Conservation (phyloP, 176 grass and related monocot species). For the Aegilops umbellulata region DNA sequence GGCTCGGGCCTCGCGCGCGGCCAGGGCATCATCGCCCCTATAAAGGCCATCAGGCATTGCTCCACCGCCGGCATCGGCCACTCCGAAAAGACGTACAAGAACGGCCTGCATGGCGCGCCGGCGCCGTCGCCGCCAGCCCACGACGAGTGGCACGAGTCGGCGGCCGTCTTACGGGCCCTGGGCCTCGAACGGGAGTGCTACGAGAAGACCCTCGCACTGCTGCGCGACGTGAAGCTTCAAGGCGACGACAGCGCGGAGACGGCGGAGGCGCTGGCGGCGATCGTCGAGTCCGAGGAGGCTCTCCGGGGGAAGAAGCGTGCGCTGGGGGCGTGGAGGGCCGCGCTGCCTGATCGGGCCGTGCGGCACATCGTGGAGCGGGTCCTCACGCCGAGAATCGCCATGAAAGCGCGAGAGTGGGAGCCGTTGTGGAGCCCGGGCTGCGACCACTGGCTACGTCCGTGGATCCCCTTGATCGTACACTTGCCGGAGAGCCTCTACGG, state of each 20-base stretch:
- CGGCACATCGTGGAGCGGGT: constrained; percentile 47
- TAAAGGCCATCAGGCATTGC: background rate
- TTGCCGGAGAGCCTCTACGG: constrained; percentile 37
- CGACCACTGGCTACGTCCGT: constrained; percentile 52
- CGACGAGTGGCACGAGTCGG: background rate
- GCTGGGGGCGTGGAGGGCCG: constrained; percentile 22
- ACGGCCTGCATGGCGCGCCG: background rate
- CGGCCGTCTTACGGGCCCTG: background rate
- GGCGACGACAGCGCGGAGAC: background rate
- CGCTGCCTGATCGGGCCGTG: constrained; percentile 37
- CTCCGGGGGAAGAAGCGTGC: background rate
- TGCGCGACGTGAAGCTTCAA: background rate
- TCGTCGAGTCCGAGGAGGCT: background rate
- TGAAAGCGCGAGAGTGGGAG: constrained; percentile 49
- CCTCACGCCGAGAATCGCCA: constrained; percentile 48
- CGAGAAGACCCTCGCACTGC: background rate
- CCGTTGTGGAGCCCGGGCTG: constrained; percentile 43
- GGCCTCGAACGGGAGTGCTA: background rate
- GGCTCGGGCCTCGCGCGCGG: background rate
- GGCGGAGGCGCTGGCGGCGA: background rate
- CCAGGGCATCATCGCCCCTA: background rate
- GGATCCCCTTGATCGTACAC: constrained; percentile 42
- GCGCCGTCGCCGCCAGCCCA: too few relatives aligned
- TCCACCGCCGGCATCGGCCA: background rate
- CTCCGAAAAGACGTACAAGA: background rate